These are phyloP conservation scores for Phylloporus arenicola DNA, from an alignment of 768 basidiomycete species.

Conservation along the genomic window DNA sequence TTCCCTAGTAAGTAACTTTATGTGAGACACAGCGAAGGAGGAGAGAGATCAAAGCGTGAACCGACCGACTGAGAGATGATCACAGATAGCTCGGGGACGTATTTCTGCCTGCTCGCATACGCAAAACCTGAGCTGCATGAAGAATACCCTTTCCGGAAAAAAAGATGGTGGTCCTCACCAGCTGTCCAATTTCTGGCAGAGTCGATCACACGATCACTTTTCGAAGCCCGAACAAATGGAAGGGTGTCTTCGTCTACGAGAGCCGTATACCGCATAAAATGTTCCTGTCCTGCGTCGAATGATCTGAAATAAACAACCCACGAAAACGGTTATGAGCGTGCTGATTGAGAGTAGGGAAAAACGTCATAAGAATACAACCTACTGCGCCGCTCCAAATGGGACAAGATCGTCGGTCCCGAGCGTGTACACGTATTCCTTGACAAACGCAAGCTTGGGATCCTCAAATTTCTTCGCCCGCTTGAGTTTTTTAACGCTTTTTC, in stretches of 20 bases:
- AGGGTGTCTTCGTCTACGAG: constrained; percentile 40
- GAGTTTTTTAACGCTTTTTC: constrained; percentile 48
- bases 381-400: constrained; percentile 63
- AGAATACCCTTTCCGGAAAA: too few relatives aligned
- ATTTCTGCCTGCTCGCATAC: constrained; percentile 39
- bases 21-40: background rate
- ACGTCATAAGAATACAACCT: constrained; percentile 48
- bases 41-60: background rate
- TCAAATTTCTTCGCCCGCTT: constrained; percentile 39
- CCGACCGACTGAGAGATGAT: constrained; percentile 43
- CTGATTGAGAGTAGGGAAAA: too few relatives aligned
- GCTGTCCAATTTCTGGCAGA: constrained; percentile 64
- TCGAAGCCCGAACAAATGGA: constrained; percentile 48
- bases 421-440: constrained; percentile 49
- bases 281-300: constrained; percentile 44
- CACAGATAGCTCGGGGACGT: constrained; percentile 16
- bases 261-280: constrained; percentile 46
- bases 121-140: constrained; percentile 34
- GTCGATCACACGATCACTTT: constrained; percentile 50
- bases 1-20: constrained; percentile 31
- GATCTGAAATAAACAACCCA: constrained; percentile 29
- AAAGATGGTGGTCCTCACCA: constrained; percentile 34
- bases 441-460: constrained; percentile 45
- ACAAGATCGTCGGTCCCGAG: constrained; percentile 56
- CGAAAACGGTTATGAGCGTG: background rate